A percentile compares a stretch with the other conserved stretches of the same genome.
Evolutionary conservation across 2,329 filamentous ascomycete species (phyloP).

Genomic region (Karstenula rhodostoma): DNA sequence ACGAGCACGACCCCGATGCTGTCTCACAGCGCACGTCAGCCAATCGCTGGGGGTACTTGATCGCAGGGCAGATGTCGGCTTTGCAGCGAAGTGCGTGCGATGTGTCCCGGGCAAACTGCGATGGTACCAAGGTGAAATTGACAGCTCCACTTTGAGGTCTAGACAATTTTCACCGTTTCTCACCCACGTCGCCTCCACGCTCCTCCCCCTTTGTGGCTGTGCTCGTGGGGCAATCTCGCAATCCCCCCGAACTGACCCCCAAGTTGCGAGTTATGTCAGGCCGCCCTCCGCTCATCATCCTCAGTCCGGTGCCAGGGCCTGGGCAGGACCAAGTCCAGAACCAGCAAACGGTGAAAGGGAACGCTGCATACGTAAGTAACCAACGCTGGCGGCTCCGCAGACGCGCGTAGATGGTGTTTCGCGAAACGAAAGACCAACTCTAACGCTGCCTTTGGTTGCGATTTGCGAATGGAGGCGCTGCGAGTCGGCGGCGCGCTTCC

Average conservation of each 20-base stretch:
- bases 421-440: not conserved
- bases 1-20: conserved; percentile 8
- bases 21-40: conserved; percentile 10
- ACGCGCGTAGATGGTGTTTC: not conserved
- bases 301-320: conserved; percentile 9
- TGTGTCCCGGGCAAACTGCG: not conserved
- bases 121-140: not conserved
- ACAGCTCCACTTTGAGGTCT: not conserved
- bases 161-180: not conserved
- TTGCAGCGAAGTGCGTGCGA: not conserved
- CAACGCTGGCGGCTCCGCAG: conserved; percentile 1
- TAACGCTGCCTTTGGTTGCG: not conserved
- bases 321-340: conserved; percentile 4
- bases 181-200: conserved; percentile 1
- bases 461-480: conserved; percentile 4
- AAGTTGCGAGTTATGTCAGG: conserved; percentile 10
- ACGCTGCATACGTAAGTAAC: too few relatives aligned
- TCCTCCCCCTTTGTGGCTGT: conserved; percentile 6
- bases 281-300: conserved; percentile 7
- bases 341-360: not conserved
- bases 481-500: conserved; percentile 4
- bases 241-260: not conserved
- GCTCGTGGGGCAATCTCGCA: conserved; percentile 8
- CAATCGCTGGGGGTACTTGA: not conserved
- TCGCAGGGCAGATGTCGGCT: not conserved